Evolutionary conservation across 2,329 filamentous ascomycete genomes (phyloP).

Genomic region (Pseudogymnoascus verrucosus): DNA sequence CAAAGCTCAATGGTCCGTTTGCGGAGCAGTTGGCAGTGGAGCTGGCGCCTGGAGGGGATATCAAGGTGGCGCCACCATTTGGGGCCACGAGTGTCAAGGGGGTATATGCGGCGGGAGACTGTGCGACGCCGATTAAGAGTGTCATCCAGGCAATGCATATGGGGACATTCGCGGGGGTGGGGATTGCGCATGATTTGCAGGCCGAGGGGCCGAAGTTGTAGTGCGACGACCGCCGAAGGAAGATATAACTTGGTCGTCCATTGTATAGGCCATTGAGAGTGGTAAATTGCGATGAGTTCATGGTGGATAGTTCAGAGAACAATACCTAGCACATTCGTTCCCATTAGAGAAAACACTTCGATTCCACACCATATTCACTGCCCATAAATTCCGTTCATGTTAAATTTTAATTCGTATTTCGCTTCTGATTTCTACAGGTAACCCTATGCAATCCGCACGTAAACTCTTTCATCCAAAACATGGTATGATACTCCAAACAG

Average conservation of each 20-base stretch:
- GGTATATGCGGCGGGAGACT: slow-evolving; percentile 47
- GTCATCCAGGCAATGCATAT: slow-evolving; percentile 15
- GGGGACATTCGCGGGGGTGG: slow-evolving; percentile 7
- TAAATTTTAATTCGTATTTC: background rate
- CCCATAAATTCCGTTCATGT: background rate
- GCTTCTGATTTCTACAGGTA: background rate
- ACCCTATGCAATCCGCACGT: background rate
- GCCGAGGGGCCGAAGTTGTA: background rate
- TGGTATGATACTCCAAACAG: background rate
- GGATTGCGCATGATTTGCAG: slow-evolving; percentile 8
- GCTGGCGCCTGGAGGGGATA: slow-evolving; percentile 32
- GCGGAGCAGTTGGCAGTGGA: background rate
- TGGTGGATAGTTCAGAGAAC: background rate
- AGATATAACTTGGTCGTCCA: background rate
- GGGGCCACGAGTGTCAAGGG: slow-evolving; percentile 42
- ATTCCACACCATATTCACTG: background rate
- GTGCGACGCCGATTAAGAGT: slow-evolving; percentile 16
- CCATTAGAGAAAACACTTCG: background rate
- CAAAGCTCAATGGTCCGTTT: background rate
- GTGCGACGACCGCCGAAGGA: too few species aligned
- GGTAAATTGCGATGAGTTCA: background rate
- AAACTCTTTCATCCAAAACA: background rate
- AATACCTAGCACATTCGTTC: background rate
- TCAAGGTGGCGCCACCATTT: slow-evolving; percentile 33
- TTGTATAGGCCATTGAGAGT: background rate